phyloP scores from a whole-genome alignment of 2,329 filamentous ascomycete species.

The Knufia fluminis region DNA sequence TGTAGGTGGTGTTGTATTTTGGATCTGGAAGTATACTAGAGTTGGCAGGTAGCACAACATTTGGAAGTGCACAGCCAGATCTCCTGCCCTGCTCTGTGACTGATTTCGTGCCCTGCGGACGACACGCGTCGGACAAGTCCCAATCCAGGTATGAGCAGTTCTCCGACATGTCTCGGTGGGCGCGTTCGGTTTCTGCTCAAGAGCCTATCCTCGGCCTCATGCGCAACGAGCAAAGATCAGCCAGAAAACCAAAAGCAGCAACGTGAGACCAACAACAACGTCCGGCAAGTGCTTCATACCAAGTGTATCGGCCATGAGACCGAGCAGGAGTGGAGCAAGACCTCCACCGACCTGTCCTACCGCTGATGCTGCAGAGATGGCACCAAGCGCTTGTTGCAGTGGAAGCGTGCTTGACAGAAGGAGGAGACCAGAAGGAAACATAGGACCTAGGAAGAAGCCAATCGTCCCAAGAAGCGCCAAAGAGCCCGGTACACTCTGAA shows the following conservation, averaged over 20 bases:
- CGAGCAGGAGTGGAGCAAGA: slow-evolving; percentile 36
- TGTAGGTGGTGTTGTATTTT: background rate
- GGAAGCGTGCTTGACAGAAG: slow-evolving; percentile 32
- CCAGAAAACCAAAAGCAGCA: slow-evolving; percentile 12
- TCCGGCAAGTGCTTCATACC: slow-evolving; percentile 13
- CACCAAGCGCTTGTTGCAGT: slow-evolving; percentile 33
- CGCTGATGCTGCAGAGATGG: slow-evolving; percentile 37
- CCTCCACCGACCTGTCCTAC: slow-evolving; percentile 39
- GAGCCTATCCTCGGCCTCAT: background rate
- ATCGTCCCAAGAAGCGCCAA: slow-evolving; percentile 27
- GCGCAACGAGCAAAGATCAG: slow-evolving; percentile 4
- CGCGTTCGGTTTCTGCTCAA: too few species aligned
- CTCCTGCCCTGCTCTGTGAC: too few species aligned
- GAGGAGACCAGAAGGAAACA: slow-evolving; percentile 36
- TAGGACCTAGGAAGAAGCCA: slow-evolving; percentile 35
- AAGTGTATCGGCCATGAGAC: slow-evolving; percentile 20
- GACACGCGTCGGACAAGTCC: too few species aligned
- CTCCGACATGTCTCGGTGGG: too few species aligned
- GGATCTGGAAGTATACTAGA: slow-evolving; percentile 2
- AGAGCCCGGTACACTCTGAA: slow-evolving; percentile 20
- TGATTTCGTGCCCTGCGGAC: too few species aligned
- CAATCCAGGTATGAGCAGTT: too few species aligned
- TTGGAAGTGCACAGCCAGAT: too few species aligned
- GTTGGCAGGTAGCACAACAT: too few species aligned
- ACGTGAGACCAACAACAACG: slow-evolving; percentile 9